Evolutionary conservation across 2,329 filamentous ascomycete genomes (phyloP), one percentile per base, ranked within the genome.

Genomic region (Botryotinia globosa): DNA sequence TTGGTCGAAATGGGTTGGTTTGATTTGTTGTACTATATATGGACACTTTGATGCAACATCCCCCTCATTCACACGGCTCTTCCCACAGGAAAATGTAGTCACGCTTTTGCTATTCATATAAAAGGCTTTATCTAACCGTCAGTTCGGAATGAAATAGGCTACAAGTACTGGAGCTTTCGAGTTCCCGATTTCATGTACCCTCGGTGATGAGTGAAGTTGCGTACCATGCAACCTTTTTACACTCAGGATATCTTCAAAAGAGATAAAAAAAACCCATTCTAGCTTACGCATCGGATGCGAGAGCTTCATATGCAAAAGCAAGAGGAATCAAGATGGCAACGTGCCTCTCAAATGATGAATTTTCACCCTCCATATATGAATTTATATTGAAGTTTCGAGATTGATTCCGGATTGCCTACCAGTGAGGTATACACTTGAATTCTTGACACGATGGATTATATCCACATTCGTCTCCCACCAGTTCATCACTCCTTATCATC

Each of bases 401-500:
- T 58, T 34, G 18, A 58, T 58, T 58, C 56, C 56, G 22, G 10
- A 39, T 18, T 16, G 25, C 22, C 59, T 62, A 16, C 59, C 59
- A 39, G 59, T 25, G 20, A 62, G 32, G 20, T 16, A 62, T 39
- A 39, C 39, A n/a, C 25, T n/a, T 37, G 20, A n/a, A 39, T 8
- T n/a, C 12, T n/a, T 34, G 58, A 18, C 9, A 39, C 12, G 25
- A 39, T 62, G 34, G 22, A n/a, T 25, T 18, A n/a, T 62, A 39
- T 62, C 59, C 22, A 39, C 34, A n/a, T 39, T 39, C 59, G 25
- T 62, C 59, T 62, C 63, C 63, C 63, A 65, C 63, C 42, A 65
- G 63, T 51, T 65, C 63, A 48, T 48, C 20, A n/a, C 42, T 45
- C 48, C 63, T 48, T 65, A 65, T 65, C 63, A 37, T 65, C 63